Conservation (phyloP, 495 filamentous ascomycete species). For the Tuber aestivum region DNA sequence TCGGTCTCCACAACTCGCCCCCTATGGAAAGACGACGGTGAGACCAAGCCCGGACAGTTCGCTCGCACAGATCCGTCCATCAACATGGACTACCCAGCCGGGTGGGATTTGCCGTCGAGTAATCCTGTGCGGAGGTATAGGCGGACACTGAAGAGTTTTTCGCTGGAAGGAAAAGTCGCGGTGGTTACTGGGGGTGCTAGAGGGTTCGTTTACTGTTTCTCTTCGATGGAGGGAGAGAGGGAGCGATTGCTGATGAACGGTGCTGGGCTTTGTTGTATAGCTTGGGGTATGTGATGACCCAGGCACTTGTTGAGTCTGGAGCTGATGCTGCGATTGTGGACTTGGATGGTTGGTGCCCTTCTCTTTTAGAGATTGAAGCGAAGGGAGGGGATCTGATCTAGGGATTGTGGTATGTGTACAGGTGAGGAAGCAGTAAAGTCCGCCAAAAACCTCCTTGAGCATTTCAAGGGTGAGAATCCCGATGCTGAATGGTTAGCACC, state of each 20-base stretch:
- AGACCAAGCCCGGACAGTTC: conserved; percentile 49
- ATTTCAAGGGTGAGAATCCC: conserved; percentile 71
- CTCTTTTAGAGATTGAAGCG: conserved; percentile 7
- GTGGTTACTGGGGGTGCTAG: conserved; percentile 82
- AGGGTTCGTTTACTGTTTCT: conserved; percentile 43
- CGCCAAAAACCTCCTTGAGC: conserved; percentile 62
- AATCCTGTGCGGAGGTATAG: conserved; percentile 63
- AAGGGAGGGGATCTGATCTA: conserved; percentile 7
- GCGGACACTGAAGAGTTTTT: conserved; percentile 68
- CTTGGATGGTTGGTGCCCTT: conserved; percentile 65
- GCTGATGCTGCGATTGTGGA: conserved; percentile 89
- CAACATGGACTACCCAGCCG: conserved; percentile 68
- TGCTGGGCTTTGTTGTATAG: conserved; percentile 38
- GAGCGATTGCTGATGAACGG: conserved; percentile 10
- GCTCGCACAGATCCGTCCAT: conserved; percentile 75
- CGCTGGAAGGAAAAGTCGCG: conserved; percentile 68
- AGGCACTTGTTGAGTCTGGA: conserved; percentile 77
- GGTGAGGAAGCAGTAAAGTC: conserved; percentile 78
- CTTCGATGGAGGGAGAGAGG: background rate
- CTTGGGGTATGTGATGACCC: conserved; percentile 83
- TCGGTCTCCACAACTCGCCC: background rate
- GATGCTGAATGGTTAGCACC: conserved; percentile 58
- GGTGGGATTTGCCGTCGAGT: conserved; percentile 59
- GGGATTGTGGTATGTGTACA: conserved; percentile 41
- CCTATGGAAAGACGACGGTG: background rate